Conservation (phyloP, 352 stramenopile genomes). For the Peronosclerospora sorghi region DNA sequence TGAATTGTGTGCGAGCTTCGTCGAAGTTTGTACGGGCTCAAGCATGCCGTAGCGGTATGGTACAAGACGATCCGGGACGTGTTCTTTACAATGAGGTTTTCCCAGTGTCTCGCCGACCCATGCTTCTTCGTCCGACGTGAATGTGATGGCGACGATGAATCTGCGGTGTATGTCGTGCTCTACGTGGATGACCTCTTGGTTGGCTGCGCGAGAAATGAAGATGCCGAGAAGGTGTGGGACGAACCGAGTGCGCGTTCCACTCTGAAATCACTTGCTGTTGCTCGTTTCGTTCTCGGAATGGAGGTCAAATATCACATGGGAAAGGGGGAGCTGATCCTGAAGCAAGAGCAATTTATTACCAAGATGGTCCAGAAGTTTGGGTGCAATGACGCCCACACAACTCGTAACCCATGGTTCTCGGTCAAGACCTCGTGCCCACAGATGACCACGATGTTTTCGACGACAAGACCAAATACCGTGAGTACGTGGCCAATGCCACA, state of each 20-base stretch:
- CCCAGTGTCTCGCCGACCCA: neutral
- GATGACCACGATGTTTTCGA: neutral
- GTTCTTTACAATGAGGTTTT: constrained; percentile 2
- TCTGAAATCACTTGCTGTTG: constrained; percentile 7
- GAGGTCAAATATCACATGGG: constrained; percentile 1
- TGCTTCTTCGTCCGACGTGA: neutral
- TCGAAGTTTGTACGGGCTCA: constrained; percentile 23
- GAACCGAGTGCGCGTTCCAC: constrained; percentile 1
- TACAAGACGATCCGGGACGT: constrained; percentile 13
- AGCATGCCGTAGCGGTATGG: constrained; percentile 22
- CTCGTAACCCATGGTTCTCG: neutral
- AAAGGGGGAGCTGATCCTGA: neutral
- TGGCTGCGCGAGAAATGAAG: neutral
- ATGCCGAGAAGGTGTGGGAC: neutral
- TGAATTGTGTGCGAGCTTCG: neutral
- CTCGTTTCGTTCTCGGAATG: constrained; percentile 5
- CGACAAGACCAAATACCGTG: neutral
- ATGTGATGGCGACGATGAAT: neutral
- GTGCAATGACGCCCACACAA: neutral
- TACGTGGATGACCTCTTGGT: neutral
- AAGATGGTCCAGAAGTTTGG: constrained; percentile 3
- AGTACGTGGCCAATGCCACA: constrained; percentile 16
- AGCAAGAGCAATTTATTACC: constrained; percentile 3
- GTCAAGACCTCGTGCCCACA: neutral
- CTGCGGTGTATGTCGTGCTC: neutral